Evolutionary conservation across 805 yeast species (phyloP).

Genomic region (Sugiyamaella boreocaroliniensis): DNA sequence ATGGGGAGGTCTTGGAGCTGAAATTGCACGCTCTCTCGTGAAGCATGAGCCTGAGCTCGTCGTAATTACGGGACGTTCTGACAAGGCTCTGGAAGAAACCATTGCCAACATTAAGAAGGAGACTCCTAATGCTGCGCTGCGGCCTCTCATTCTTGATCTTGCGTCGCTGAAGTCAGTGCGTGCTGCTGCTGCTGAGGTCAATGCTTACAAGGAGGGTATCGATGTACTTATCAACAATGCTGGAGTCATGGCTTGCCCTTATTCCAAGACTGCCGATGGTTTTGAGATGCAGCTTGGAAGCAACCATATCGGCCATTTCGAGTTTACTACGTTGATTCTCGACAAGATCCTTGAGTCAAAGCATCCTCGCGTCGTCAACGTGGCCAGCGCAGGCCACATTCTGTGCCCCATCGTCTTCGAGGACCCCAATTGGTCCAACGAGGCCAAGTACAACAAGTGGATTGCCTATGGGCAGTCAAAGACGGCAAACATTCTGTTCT

Average conservation of each 20-base stretch:
- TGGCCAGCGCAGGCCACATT: conserved; percentile 2
- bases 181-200: conserved; percentile 11
- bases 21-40: conserved; percentile 6
- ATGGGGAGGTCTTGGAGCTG: conserved; percentile 12
- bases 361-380: conserved; percentile 3
- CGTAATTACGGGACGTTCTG: conserved; percentile 5
- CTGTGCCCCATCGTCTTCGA: conserved; percentile 5
- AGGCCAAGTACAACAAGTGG: conserved; percentile 6
- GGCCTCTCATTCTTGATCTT: conserved; percentile 11
- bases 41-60: conserved; percentile 6
- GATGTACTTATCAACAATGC: conserved; percentile 58
- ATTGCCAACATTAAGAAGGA: conserved; percentile 4
- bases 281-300: conserved; percentile 81
- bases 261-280: conserved; percentile 52
- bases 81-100: conserved; percentile 5
- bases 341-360: conserved; percentile 1
- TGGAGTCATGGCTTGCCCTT: conserved; percentile 72
- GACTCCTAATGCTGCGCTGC: conserved; percentile 2
- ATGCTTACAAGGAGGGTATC: conserved; percentile 11
- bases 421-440: conserved; percentile 6
- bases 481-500: conserved; percentile 8
- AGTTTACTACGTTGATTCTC: conserved; percentile 44
- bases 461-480: conserved; percentile 12
- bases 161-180: conserved; percentile 10
- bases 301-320: conserved; percentile 67